Base-by-base conservation (phyloP, 129 eudicot species). In the Flaveria ramosissima region DNA sequence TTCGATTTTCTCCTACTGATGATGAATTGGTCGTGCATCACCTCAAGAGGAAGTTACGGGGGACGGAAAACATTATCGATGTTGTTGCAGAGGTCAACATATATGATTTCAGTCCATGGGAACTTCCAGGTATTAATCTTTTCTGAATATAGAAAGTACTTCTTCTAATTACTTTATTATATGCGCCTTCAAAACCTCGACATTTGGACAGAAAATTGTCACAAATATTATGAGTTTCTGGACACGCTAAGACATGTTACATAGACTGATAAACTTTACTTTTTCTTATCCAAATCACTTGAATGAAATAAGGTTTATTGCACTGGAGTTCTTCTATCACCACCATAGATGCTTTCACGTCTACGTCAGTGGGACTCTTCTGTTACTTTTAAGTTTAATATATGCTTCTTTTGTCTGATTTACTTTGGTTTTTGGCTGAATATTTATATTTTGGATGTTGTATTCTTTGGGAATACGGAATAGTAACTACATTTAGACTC, bases 1-100 rank as follows among this genome's bases (percentile, higher is more conserved):
- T 86, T 79, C 92, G 97, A 9, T 92, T 92, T 53, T 82, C 85
- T 65, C 97, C 95, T 42, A 92, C 97, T 67, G 97, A 92, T 80
- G 84, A 63, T 39, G 92, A 87, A 77, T 68, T 89, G 80, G 76
- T 82, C 36, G 72, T 89, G 97, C 85, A 83, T 81, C 87, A 87
- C 75, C 90, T 92, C 26, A 92, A 92, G 80, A 83, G 80, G 56
- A 87, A 92, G 79, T 26, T 87, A 16, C 16, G 66, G 81, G 89
- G 90, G 48, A 92, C 75, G 63, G 85, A 78, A 48, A 71, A 85
- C 15, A 76, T 20, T 50, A 8, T 62, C 19, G 82, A 89, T 61
- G 89, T 88, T 77, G 83, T 92, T 71, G 48, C 95, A 21, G 97
- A 92, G 65, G 86, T 89, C 53, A 87, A 89, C 61, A 87, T 92